A percentile compares a stretch with the other conserved stretches of the same genome.
phyloP scores from a whole-genome alignment of 768 basidiomycete species.

The Collybiopsis luxurians region DNA sequence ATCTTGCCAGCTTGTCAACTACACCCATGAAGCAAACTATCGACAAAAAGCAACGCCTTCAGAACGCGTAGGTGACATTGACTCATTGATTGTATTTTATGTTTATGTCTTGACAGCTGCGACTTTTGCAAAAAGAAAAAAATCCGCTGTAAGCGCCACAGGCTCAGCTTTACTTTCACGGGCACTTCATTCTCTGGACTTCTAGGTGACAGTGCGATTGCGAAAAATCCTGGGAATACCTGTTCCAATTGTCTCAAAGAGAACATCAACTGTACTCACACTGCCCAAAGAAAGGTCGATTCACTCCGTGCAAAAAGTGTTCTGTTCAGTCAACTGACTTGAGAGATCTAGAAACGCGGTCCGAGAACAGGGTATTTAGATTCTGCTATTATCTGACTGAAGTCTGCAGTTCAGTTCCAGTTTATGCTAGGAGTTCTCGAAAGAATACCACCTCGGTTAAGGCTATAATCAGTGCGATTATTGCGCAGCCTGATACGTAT shows the following conservation, averaged over 20 bases:
- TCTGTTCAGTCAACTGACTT: neutral
- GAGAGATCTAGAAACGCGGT: constrained; percentile 34
- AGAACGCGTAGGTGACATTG: too few species aligned
- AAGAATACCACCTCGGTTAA: neutral
- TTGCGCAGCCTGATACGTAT: constrained; percentile 2
- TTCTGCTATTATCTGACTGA: too few species aligned
- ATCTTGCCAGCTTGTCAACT: too few species aligned
- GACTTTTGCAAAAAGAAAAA: neutral
- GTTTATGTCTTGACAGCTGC: too few species aligned
- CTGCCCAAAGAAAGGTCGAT: constrained; percentile 36
- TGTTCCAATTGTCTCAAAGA: constrained; percentile 38
- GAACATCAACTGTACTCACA: constrained; percentile 34
- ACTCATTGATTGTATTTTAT: too few species aligned
- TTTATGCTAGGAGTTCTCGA: neutral
- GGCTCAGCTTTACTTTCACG: too few species aligned
- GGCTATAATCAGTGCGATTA: neutral
- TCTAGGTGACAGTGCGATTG: constrained; percentile 41
- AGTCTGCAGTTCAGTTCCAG: neutral
- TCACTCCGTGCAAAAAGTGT: neutral
- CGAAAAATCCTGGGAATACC: constrained; percentile 26
- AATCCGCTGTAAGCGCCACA: neutral
- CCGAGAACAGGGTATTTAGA: constrained; percentile 32
- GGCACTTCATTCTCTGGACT: too few species aligned
- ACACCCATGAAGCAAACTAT: too few species aligned
- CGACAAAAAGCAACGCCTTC: too few species aligned